Evolutionary conservation across 768 basidiomycete species (phyloP).

Genomic region (Rhodotorula toruloides): DNA sequence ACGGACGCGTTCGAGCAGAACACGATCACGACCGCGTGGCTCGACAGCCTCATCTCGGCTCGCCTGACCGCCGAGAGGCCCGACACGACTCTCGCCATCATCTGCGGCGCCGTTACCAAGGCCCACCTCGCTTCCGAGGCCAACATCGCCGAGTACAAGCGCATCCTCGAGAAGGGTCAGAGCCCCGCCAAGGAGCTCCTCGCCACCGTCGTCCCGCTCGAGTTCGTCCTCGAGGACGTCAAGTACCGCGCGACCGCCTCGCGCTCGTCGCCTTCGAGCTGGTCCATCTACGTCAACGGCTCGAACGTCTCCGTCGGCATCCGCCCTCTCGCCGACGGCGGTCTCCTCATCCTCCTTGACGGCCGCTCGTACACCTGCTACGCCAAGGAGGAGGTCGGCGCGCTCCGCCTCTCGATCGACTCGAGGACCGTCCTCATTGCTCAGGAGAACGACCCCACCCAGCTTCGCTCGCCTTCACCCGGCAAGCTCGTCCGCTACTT

Average conservation of each 20-base stretch:
- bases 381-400: conserved; percentile 91
- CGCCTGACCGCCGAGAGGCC: conserved; percentile 96
- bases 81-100: conserved; percentile 82
- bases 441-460: conserved; percentile 98
- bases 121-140: conserved; percentile 83
- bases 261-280: conserved; percentile 76
- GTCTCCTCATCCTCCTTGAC: conserved; percentile 81
- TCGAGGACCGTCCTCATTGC: conserved; percentile 97
- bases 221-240: conserved; percentile 89
- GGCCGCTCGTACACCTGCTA: conserved; percentile 95
- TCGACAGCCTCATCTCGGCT: conserved; percentile 93
- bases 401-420: conserved; percentile 76
- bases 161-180: conserved; percentile 94
- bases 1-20: conserved; percentile 94
- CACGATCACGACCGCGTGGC: conserved; percentile 96
- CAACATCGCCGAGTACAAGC: conserved; percentile 88
- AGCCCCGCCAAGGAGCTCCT: conserved; percentile 89
- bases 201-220: conserved; percentile 64
- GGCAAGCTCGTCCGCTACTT: conserved; percentile 93
- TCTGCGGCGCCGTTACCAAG: conserved; percentile 93
- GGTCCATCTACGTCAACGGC: conserved; percentile 95
- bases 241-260: conserved; percentile 95
- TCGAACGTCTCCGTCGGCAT: conserved; percentile 87
- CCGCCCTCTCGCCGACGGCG: conserved; percentile 87
- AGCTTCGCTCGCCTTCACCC: conserved; percentile 88